These are phyloP conservation scores for Pichia membranifaciens DNA, from an alignment of 805 yeast genomes.

Conservation along the genomic window DNA sequence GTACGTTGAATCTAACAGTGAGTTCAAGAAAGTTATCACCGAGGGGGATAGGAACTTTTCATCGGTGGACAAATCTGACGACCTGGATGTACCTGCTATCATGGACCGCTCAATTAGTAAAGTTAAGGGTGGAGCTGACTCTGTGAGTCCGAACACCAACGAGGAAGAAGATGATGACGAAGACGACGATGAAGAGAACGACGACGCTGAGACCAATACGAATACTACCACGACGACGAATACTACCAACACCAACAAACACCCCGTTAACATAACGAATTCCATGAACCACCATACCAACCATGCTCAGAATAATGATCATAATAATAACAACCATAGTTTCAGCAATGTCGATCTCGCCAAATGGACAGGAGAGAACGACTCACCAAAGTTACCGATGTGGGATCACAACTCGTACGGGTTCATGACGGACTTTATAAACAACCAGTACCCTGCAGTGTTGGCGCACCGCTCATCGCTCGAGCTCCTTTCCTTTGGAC, in stretches of 20 bases:
- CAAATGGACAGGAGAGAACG: conserved; percentile 18
- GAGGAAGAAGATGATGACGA: neutral
- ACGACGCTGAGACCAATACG: neutral
- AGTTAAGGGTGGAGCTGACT: too few species aligned
- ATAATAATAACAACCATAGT: neutral
- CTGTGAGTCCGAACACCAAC: neutral
- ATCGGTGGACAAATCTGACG: too few species aligned
- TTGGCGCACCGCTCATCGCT: conserved; percentile 11
- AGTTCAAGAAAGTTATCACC: neutral
- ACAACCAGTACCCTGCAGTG: conserved; percentile 21
- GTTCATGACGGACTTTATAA: conserved; percentile 29
- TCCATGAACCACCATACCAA: too few species aligned
- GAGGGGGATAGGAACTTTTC: neutral
- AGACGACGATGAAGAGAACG: neutral
- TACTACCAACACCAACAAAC: neutral
- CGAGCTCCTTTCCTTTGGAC: conserved; percentile 16
- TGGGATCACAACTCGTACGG: conserved; percentile 29
- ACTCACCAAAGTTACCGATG: conserved; percentile 21
- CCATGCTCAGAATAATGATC: too few species aligned
- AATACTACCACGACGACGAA: neutral
- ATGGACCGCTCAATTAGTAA: too few species aligned
- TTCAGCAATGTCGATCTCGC: conserved; percentile 2
- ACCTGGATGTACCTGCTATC: too few species aligned
- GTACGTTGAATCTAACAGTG: neutral
- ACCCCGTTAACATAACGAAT: too few species aligned